These are phyloP conservation scores for Mentha longifolia DNA, from an alignment of 257 asterid species.

Conservation along the genomic window DNA sequence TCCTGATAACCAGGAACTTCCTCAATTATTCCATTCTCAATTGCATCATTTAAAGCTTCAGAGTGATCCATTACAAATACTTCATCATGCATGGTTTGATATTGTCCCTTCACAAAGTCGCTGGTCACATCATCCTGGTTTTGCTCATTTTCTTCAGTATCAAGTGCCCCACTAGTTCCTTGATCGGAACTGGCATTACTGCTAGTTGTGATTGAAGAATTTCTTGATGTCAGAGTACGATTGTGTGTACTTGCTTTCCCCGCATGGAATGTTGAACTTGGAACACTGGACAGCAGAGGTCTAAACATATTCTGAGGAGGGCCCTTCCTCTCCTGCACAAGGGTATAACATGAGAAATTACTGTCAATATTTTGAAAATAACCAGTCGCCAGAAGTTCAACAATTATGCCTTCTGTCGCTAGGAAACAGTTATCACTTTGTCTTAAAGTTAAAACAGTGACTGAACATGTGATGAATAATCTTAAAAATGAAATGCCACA, in stretches of 20 bases:
- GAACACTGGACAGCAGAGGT: constrained; percentile 94
- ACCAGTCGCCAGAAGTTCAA: constrained; percentile 6
- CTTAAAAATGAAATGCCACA: too few species aligned
- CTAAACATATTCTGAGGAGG: constrained; percentile 98
- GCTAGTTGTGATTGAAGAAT: constrained; percentile 88
- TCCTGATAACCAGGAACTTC: constrained; percentile 40
- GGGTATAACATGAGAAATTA: constrained; percentile 14
- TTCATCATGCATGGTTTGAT: constrained; percentile 55
- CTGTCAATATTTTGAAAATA: constrained; percentile 17
- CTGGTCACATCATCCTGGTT: constrained; percentile 66
- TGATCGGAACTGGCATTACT: constrained; percentile 87
- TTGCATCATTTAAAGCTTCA: constrained; percentile 51
- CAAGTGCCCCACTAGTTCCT: constrained; percentile 65
- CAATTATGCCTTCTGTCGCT: constrained; percentile 1
- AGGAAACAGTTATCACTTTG: not conserved
- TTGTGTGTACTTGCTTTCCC: constrained; percentile 65
- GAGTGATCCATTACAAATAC: constrained; percentile 66
- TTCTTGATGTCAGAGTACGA: constrained; percentile 62
- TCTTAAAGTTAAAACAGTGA: too few species aligned
- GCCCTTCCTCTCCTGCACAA: constrained; percentile 73
- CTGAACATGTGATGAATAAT: too few species aligned
- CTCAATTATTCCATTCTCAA: constrained; percentile 36
- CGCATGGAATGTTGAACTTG: constrained; percentile 80
- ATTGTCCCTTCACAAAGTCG: constrained; percentile 42
- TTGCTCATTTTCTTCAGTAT: constrained; percentile 69